These are phyloP conservation scores for Cercospora sesami DNA, from an alignment of 2,329 filamentous ascomycete genomes.

Conservation along the genomic window DNA sequence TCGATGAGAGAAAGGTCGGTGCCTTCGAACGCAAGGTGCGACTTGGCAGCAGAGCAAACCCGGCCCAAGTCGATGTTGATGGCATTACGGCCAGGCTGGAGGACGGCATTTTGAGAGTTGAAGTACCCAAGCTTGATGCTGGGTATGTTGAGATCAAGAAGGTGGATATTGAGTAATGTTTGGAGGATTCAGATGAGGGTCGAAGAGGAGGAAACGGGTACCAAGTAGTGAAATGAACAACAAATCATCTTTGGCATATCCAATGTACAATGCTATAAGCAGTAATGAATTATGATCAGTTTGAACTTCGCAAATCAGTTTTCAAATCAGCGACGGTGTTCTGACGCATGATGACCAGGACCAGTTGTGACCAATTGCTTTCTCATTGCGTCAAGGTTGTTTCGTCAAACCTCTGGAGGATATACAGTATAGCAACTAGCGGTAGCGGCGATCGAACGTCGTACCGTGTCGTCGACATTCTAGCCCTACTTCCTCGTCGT, in stretches of 20 bases:
- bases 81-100: slow-evolving; percentile 73
- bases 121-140: slow-evolving; percentile 70
- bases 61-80: slow-evolving; percentile 65
- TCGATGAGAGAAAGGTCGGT: slow-evolving; percentile 69
- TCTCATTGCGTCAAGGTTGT: neutral
- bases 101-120: slow-evolving; percentile 73
- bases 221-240: neutral
- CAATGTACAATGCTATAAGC: neutral
- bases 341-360: neutral
- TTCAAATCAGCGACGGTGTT: neutral
- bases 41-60: slow-evolving; percentile 56
- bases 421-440: neutral
- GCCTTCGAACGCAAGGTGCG: slow-evolving; percentile 70
- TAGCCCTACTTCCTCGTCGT: neutral
- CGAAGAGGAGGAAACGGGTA: neutral
- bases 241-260: neutral
- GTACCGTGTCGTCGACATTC: neutral
- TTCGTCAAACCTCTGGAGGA: neutral
- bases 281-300: neutral
- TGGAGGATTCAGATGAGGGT: neutral
- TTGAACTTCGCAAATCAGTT: neutral
- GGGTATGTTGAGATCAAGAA: slow-evolving; percentile 59
- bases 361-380: neutral
- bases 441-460: neutral
- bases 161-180: slow-evolving; percentile 51